Evolutionary conservation across 306 rosid genomes (phyloP).

Genomic region (Oxytropis ochrocephala): DNA sequence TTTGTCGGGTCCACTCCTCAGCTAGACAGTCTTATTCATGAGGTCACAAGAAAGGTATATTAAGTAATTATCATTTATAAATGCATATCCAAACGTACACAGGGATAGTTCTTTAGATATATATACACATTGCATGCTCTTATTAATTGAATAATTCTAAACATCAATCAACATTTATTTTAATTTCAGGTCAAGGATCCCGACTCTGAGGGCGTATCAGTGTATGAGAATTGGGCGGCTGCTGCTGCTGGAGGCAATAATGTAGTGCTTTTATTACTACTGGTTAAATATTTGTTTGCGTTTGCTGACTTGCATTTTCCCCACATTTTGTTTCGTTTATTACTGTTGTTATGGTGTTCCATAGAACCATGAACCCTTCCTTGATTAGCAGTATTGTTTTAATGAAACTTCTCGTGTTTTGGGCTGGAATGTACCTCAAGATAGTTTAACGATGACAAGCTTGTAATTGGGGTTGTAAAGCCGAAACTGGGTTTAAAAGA

Average conservation of each 20-base stretch:
- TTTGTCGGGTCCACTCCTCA: constrained; percentile 90
- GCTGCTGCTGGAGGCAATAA: constrained; percentile 21
- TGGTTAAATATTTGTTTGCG: constrained; percentile 16
- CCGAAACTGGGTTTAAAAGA: background rate
- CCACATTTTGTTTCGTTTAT: background rate
- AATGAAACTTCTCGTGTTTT: background rate
- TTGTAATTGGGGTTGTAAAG: background rate
- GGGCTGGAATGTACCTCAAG: background rate
- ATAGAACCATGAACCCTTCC: background rate
- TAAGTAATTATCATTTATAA: background rate
- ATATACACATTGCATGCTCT: background rate
- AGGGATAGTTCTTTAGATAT: background rate
- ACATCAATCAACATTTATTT: constrained; percentile 4
- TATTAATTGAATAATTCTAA: constrained; percentile 12
- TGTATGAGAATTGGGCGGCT: constrained; percentile 53
- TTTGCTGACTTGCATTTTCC: background rate
- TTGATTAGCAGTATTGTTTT: background rate
- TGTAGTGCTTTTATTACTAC: constrained; percentile 36
- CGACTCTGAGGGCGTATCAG: constrained; percentile 45
- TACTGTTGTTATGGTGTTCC: background rate
- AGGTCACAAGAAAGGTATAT: constrained; percentile 68
- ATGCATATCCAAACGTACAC: background rate
- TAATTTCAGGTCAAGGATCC: constrained; percentile 85
- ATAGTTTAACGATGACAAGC: background rate
- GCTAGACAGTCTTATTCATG: constrained; percentile 69